Evolutionary conservation across 148 eudicot genomes (phyloP), one percentile per base, ranked within the genome.

Genomic region (Persicaria tinctoria): DNA sequence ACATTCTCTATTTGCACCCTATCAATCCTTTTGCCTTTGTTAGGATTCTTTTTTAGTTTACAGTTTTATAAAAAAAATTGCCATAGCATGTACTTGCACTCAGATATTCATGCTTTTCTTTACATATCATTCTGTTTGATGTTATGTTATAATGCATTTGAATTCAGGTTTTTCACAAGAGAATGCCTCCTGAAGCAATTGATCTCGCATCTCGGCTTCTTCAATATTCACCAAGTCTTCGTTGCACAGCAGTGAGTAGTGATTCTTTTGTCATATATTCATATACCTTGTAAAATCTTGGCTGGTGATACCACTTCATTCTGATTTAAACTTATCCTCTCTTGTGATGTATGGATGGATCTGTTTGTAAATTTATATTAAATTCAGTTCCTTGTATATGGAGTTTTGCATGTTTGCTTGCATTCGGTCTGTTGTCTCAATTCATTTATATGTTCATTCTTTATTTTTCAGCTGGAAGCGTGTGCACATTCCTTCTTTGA

Each of bases 401-500:
- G 41, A 32, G 41, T 32, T 32, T 38, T n/a, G 70, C 32, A 4
- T 62, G 47, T 17, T 57, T 7, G 7, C 38, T 57, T 18, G 0
- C 44, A 27, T 59, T 18, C 51, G 1, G 62, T 46, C 38, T 63
- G 50, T 5, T 32, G 41, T 32, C 41, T 32, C 41, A 32, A 32
- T 32, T 75, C 55, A 1, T 4, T 51, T 74, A 8, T 51, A 20
- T 54, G 6, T 8, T 32, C 12, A 47, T 10, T 70, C 16, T n/a
- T 54, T 53, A 45, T 46, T 46, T 69, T 85, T 77, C 88, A 94
- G 98, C 80, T 94, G 81, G 98, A 94, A 85, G 98, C 98, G 46
- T 91, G 95, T 81, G 81, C 91, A 16, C 98, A 91, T 86, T 82
- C 90, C 64, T 91, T 94, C 96, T 94, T 94, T 80, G 96, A 94